Percentiles rank a stretch among this genome's conserved stretches.
Evolutionary conservation across 1,284 basidiomycete genomes (phyloP).

Genomic region (Vanrija sp.): DNA sequence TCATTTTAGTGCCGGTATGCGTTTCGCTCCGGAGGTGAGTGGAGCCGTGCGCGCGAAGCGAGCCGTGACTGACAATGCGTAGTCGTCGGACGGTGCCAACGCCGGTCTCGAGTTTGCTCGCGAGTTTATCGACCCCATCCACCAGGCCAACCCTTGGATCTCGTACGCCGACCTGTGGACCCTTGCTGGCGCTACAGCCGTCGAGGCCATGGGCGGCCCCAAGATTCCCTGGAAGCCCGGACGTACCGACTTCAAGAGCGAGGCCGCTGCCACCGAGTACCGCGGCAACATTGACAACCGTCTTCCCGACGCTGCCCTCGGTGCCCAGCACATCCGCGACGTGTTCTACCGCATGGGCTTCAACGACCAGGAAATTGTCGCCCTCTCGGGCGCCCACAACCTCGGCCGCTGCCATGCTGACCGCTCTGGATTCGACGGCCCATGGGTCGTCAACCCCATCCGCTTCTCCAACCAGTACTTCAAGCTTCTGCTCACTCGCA

Average conservation of each 20-base stretch:
- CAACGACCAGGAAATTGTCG: constrained; percentile 57
- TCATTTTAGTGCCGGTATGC: constrained; percentile 30
- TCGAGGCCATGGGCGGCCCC: constrained; percentile 54
- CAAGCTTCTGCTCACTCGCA: constrained; percentile 52
- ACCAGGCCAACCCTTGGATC: constrained; percentile 54
- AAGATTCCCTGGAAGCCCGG: constrained; percentile 53
- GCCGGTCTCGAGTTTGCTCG: constrained; percentile 54
- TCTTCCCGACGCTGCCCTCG: constrained; percentile 54
- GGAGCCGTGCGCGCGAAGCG: neutral
- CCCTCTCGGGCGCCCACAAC: constrained; percentile 56
- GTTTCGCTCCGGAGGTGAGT: constrained; percentile 51
- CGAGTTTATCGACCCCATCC: constrained; percentile 53
- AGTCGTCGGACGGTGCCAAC: constrained; percentile 47
- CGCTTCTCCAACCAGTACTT: constrained; percentile 54
- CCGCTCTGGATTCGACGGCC: constrained; percentile 51
- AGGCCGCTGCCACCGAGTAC: constrained; percentile 41
- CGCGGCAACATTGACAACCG: constrained; percentile 46
- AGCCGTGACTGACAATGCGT: neutral
- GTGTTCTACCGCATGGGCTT: constrained; percentile 56
- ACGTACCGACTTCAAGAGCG: constrained; percentile 51
- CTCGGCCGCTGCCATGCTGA: constrained; percentile 54
- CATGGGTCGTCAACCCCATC: constrained; percentile 52
- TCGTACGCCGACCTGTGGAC: constrained; percentile 53
- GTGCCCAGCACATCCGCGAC: constrained; percentile 52
- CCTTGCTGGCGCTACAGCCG: constrained; percentile 53